phyloP scores from a whole-genome alignment of 78 protist species.

The Guillardia theta region DNA sequence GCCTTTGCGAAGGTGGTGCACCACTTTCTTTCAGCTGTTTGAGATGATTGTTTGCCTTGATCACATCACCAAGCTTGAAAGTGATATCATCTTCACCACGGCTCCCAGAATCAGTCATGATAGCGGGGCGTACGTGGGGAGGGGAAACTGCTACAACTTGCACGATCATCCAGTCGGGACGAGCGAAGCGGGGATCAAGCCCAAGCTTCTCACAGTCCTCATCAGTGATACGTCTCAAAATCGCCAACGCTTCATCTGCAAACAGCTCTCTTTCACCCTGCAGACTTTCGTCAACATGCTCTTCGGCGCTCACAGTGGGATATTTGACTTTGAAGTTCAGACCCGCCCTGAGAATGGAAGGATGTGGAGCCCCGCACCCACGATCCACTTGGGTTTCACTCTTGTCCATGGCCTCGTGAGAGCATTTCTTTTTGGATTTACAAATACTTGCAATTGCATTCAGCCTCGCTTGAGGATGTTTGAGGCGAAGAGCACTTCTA shows the following conservation, averaged over 20 bases:
- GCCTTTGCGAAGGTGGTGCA: neutral
- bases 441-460: neutral
- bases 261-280: neutral
- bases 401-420: neutral
- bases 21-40: constrained; percentile 25
- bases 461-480: neutral
- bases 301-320: neutral
- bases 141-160: constrained; percentile 96
- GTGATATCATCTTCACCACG: constrained; percentile 87
- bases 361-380: neutral
- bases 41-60: constrained; percentile 59
- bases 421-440: neutral
- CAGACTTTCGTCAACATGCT: neutral
- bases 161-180: constrained; percentile 89
- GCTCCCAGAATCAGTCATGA: neutral
- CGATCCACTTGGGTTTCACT: neutral
- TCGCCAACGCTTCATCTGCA: constrained; percentile 19
- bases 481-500: neutral
- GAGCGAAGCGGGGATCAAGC: constrained; percentile 83
- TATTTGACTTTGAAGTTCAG: constrained; percentile 10
- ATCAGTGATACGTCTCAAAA: neutral
- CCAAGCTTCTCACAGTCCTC: constrained; percentile 63
- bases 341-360: neutral
- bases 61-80: constrained; percentile 63
- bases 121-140: constrained; percentile 67